phyloP scores from a whole-genome alignment of 441 rosid genomes.

The Kokia cookei region DNA sequence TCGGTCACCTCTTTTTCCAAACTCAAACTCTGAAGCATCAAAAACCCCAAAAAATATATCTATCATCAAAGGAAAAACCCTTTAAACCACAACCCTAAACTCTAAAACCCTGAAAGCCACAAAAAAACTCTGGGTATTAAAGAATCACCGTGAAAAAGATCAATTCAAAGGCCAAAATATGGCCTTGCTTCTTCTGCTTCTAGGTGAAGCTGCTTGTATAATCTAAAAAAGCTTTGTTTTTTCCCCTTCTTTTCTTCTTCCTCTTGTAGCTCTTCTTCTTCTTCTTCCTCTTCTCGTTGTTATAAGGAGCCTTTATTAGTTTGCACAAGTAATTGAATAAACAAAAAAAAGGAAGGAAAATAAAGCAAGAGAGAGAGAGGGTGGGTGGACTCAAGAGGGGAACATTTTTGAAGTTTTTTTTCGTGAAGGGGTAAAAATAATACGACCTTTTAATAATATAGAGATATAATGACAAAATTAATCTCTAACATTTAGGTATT shows the following conservation, averaged over 20 bases:
- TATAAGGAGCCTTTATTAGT: constrained; percentile 4
- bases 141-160: constrained; percentile 31
- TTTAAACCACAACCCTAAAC: constrained; percentile 20
- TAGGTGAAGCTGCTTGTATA: constrained; percentile 5
- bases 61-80: constrained; percentile 13
- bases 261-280: constrained; percentile 6
- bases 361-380: not conserved
- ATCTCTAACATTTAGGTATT: no score
- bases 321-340: constrained; percentile 23
- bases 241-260: not conserved
- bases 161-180: constrained; percentile 11
- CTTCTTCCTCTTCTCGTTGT: not conserved
- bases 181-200: not conserved
- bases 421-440: not conserved
- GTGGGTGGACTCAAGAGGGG: constrained; percentile 5
- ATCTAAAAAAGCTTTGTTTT: constrained; percentile 15
- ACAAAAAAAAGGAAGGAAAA: not conserved
- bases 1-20: constrained; percentile 12
- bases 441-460: not conserved
- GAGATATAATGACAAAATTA: no score
- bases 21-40: constrained; percentile 29
- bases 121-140: constrained; percentile 15
- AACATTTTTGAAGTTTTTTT: constrained; percentile 11
- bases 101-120: not conserved
- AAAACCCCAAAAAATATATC: constrained; percentile 5